Percentiles rank a stretch among this genome's conserved stretches.
These are phyloP conservation scores for Pittosporum tobira DNA, from an alignment of 129 eudicot genomes.

Conservation along the genomic window DNA sequence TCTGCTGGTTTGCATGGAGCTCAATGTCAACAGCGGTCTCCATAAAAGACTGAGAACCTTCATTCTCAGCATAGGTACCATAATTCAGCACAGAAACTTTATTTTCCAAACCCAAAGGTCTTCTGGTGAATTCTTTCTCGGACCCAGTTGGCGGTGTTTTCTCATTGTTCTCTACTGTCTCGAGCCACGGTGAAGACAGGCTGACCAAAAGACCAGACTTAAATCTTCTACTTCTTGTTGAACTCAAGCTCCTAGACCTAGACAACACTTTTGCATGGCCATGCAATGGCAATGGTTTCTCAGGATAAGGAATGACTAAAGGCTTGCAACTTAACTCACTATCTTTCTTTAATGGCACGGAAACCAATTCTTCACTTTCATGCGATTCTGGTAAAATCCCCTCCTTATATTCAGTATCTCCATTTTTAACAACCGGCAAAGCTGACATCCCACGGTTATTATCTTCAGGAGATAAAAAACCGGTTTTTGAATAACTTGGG, in stretches of 20 bases:
- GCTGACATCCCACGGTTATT: constrained; percentile 22
- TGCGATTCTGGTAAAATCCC: constrained; percentile 9
- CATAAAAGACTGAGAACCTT: constrained; percentile 26
- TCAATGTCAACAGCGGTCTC: constrained; percentile 16
- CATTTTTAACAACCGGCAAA: constrained; percentile 13
- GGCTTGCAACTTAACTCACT: constrained; percentile 7
- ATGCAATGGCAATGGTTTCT: constrained; percentile 10
- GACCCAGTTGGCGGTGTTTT: constrained; percentile 36
- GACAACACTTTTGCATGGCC: constrained; percentile 17
- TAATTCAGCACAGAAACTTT: constrained; percentile 32
- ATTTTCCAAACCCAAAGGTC: constrained; percentile 25
- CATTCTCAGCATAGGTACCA: constrained; percentile 31
- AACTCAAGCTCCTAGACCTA: constrained; percentile 25
- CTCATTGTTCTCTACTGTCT: constrained; percentile 23
- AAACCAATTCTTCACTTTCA: constrained; percentile 8
- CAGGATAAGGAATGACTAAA: constrained; percentile 15
- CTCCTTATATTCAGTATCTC: constrained; percentile 16
- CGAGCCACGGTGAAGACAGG: constrained; percentile 22
- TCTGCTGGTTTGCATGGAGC: constrained; percentile 28
- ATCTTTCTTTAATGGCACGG: constrained; percentile 13
- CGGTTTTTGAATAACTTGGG: constrained; percentile 17
- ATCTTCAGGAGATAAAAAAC: constrained; percentile 25
- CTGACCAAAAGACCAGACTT: constrained; percentile 24
- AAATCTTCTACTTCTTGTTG: constrained; percentile 58
- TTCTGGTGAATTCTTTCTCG: constrained; percentile 34